Base-by-base conservation (phyloP, 257 asterid species). In the Plantago major region DNA sequence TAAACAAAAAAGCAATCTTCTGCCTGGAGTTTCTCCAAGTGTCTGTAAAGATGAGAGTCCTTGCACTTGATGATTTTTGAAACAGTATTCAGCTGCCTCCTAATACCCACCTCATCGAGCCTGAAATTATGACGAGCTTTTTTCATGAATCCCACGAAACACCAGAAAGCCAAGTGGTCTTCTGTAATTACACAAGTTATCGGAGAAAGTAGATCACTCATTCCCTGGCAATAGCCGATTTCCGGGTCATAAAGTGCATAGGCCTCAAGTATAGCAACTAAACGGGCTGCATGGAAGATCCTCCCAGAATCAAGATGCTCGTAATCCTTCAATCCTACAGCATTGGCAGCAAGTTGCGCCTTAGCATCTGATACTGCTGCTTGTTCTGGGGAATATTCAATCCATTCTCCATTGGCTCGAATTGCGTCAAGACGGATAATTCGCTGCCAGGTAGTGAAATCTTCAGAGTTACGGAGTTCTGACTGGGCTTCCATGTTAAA, bases 161-260 rank as follows among this genome's bases (percentile, higher is more conserved):
- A 90, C 97, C 96, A 87, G 83, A 87, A 87, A 50, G 97, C 96
- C 69, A 81, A 89, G 43, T 81, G 82, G 80, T 87, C 96, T 73
- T 90, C 97, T 7, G 78, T 75, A 76, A 87, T 78, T 1, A 90
- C 93, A 17, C 87, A 61, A 48, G 84, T 73, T 58, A 90, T 81
- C 10, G 97, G 97, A 67, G 96, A 84, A 4, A 85, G 89, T 28
- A 90, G 72, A 76, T 90, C 97, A 43, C 97, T 90, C 97, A 90
- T 90, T 57, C 97, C 97, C 69, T 90, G 97, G 80, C 97, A 90
- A 66, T 90, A 90, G 46, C 97, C 97, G 28, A 85, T 85, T 75
- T 87, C 96, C 6, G 90, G 86, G 75, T 87, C 97, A n/a, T 83
- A 75, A 13, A 87, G 76, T 2, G 97, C 87, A 16, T 90, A 90